Base-by-base conservation (phyloP, 2,329 filamentous ascomycete genomes). In the Chrysoporthe austroafricana region DNA sequence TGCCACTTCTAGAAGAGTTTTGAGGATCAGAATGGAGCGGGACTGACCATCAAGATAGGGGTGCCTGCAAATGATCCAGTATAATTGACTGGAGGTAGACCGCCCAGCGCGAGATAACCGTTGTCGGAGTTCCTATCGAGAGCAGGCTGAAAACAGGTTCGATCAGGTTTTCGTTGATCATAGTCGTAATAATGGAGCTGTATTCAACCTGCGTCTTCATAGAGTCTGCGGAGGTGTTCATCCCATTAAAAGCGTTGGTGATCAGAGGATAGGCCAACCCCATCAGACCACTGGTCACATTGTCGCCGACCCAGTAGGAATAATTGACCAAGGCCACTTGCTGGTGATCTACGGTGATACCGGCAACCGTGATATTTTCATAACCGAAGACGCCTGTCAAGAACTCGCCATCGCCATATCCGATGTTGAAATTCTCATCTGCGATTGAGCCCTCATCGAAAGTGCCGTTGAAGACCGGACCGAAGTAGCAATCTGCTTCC, bases 261-360 rank as follows among this genome's bases (percentile, higher is more conserved):
- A 86, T 71, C 16, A 79, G 76, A 8, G 82, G 80, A 71, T 84
- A 87, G 1, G 78, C 83, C 14, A 88, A 77, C 0, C 85, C 85
- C 4, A 87, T 71, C 2, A 87, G 73, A 2, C 85, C 85, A 36
- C 79, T 81, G 1, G 81, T 81, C 26, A 78, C 73, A 0, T 76
- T 77, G 66, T 85, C 82, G 9, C 82, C 83, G 21, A 77, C 72
- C 76, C 80, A 83, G 14, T 76, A 78, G 0, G 81, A 79, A 46
- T 73, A 70, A 60, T 81, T 77, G 3, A 83, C 83, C 18, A 85
- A 70, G 0, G 78, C 83, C n/a, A 87, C 76, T 43, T 81, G 77
- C 71, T 85, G 82, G 9, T 75, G 66, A 42, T 77, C 72, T 0
- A 83, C 81, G 1, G 78, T 80, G 59, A 86, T 77, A 0, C 81